Base-by-base conservation (phyloP, 2,329 filamentous ascomycete species). In the Hymenoscyphus albidus region DNA sequence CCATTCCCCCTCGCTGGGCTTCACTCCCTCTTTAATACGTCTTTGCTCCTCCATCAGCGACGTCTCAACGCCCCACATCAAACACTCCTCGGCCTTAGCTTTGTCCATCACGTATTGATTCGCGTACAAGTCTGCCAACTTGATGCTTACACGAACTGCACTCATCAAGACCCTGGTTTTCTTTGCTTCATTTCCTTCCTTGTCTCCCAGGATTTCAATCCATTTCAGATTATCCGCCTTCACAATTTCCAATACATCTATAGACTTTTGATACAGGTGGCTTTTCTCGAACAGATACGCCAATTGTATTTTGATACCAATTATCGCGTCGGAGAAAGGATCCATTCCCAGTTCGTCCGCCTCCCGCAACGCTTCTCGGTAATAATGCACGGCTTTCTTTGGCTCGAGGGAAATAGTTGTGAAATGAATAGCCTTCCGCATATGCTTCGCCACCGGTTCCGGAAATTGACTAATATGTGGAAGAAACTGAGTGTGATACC, bases 391-490 rank as follows among this genome's bases (percentile, higher is more conserved):
- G 0, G 94, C 93, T 62, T 90, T 83, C 65, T 89, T 84, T 2
- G 91, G 87, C 65, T 96, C 89, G 4, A 90, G 83, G 48, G 86
- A 82, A 68, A 89, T 85, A 73, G 95, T 93, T 69, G 88, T 91
- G 77, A 92, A 96, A 79, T 94, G 97, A 32, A 98, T 80, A 0
- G 93, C 95, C 70, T 88, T 86, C 39, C 95, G 91, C 58, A 99
- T 82, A 66, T 91, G 87, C 72, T 90, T 88, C 10, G 90, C 90
- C 40, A 94, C 87, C 0, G 87, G 82, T 54, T 90, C 85, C 2
- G 91, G 91, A 74, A 81, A 87, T 62, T 83, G 82, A 75, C 83
- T 80, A 71, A 82, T 83, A 13, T 80, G 72, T 16, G 73, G 72
- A 35, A 76, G 69, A 35, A 76, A 73, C 58, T 76, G 76, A 60